Evolutionary conservation across 164 flowering plant genomes (phyloP).

Genomic region (Houttuynia cordata): DNA sequence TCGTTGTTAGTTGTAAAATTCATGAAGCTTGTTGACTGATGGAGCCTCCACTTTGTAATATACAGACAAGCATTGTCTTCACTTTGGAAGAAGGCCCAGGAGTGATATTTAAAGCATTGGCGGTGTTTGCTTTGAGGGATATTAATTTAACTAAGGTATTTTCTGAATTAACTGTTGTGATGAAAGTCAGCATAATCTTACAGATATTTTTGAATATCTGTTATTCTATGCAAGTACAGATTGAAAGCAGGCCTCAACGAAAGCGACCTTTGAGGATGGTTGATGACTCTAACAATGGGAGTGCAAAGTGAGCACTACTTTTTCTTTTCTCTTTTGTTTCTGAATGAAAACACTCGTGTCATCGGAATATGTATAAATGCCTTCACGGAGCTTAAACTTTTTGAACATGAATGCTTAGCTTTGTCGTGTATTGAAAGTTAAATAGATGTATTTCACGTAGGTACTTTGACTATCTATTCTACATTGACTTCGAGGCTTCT

Average conservation of each 20-base stretch:
- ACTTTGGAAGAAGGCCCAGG: conserved; percentile 97
- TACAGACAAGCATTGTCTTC: conserved; percentile 91
- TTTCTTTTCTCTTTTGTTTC: not conserved
- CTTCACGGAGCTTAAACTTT: not conserved
- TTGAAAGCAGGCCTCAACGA: conserved; percentile 90
- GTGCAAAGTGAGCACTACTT: conserved; percentile 56
- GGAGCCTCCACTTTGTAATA: conserved; percentile 2
- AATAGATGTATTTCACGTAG: conserved; percentile 20
- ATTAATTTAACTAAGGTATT: conserved; percentile 87
- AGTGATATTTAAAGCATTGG: conserved; percentile 79
- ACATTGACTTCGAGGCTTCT: conserved; percentile 92
- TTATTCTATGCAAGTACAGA: conserved; percentile 29
- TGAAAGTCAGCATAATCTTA: not conserved
- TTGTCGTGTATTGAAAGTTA: too few species aligned
- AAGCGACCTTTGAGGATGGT: conserved; percentile 75
- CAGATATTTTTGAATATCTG: not conserved
- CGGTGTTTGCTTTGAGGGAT: conserved; percentile 76
- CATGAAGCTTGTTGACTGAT: not conserved
- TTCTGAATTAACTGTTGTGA: not conserved
- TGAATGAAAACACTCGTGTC: not conserved
- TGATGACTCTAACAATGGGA: conserved; percentile 72
- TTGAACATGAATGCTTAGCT: not conserved
- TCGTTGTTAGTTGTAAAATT: not conserved
- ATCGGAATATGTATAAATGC: not conserved
- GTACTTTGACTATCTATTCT: conserved; percentile 91